These are phyloP conservation scores for Phytophthora europaea DNA, from an alignment of 352 stramenopile species.

Conservation along the genomic window DNA sequence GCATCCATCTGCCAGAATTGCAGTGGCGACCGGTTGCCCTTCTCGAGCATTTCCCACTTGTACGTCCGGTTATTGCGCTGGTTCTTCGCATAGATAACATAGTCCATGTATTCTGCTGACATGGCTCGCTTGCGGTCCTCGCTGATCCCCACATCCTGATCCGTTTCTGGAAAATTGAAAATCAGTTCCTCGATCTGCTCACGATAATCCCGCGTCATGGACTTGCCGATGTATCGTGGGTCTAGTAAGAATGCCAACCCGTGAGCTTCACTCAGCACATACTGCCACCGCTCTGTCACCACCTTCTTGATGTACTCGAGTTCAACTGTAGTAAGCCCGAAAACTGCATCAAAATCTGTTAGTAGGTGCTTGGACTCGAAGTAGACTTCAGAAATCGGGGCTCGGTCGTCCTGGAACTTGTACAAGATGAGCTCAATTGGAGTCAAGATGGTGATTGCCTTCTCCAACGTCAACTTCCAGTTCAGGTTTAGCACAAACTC, in stretches of 20 bases:
- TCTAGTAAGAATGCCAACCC: constrained; percentile 80
- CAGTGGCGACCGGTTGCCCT: constrained; percentile 77
- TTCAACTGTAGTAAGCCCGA: constrained; percentile 72
- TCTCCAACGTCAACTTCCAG: constrained; percentile 86
- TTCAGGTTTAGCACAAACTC: constrained; percentile 77
- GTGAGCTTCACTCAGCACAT: constrained; percentile 81
- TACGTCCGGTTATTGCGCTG: constrained; percentile 83
- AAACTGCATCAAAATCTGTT: constrained; percentile 82
- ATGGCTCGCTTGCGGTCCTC: constrained; percentile 80
- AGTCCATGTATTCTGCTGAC: constrained; percentile 79
- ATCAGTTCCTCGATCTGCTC: constrained; percentile 89
- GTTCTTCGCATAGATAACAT: constrained; percentile 87
- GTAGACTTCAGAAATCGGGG: constrained; percentile 85
- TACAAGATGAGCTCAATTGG: constrained; percentile 85
- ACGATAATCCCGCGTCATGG: constrained; percentile 84
- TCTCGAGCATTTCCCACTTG: constrained; percentile 90
- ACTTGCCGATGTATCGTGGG: constrained; percentile 85
- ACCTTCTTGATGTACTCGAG: constrained; percentile 89
- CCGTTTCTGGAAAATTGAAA: constrained; percentile 82
- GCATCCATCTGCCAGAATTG: constrained; percentile 86
- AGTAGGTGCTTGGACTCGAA: constrained; percentile 84
- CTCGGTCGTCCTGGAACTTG: constrained; percentile 88
- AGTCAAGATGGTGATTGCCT: constrained; percentile 81
- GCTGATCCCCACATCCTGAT: constrained; percentile 69
- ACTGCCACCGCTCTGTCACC: constrained; percentile 79